These are phyloP conservation scores for Schwanniomyces pseudopolymorphus DNA, from an alignment of 805 yeast species.

Conservation along the genomic window DNA sequence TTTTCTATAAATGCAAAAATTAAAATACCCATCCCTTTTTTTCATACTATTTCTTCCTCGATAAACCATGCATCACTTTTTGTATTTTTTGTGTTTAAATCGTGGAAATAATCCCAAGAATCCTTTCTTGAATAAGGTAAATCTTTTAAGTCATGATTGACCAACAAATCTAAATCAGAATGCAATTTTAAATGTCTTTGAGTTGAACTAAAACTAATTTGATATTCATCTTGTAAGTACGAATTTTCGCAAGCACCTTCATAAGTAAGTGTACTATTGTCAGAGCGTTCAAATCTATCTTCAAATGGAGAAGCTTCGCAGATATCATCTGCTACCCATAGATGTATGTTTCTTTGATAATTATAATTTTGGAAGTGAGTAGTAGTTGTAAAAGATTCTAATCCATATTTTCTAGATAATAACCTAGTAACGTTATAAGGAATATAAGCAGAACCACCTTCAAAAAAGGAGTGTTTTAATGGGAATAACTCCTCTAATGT, in stretches of 20 bases:
- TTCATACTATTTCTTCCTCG: conserved; percentile 8
- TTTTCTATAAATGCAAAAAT: neutral
- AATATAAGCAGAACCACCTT: conserved; percentile 35
- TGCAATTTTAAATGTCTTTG: conserved; percentile 23
- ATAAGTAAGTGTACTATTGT: conserved; percentile 25
- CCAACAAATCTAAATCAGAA: conserved; percentile 21
- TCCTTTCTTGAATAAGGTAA: conserved; percentile 43
- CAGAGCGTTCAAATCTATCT: conserved; percentile 20
- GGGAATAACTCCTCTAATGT: conserved; percentile 35
- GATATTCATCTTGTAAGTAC: conserved; percentile 38
- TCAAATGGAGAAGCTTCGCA: conserved; percentile 32
- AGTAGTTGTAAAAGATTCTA: conserved; percentile 27
- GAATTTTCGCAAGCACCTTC: conserved; percentile 40
- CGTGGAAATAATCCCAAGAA: conserved; percentile 31
- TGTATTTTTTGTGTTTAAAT: conserved; percentile 14
- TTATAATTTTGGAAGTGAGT: conserved; percentile 28
- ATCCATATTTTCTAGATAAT: conserved; percentile 33
- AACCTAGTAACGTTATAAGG: conserved; percentile 32
- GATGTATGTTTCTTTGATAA: conserved; percentile 40
- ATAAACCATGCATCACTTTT: conserved; percentile 20
- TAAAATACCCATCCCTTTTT: neutral
- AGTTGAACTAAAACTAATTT: conserved; percentile 22
- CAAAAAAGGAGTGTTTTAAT: conserved; percentile 34
- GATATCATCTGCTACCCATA: conserved; percentile 47
- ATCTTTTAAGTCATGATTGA: conserved; percentile 23